Evolutionary conservation across 805 yeast species (phyloP).

Genomic region (Candida nonsorbophila): DNA sequence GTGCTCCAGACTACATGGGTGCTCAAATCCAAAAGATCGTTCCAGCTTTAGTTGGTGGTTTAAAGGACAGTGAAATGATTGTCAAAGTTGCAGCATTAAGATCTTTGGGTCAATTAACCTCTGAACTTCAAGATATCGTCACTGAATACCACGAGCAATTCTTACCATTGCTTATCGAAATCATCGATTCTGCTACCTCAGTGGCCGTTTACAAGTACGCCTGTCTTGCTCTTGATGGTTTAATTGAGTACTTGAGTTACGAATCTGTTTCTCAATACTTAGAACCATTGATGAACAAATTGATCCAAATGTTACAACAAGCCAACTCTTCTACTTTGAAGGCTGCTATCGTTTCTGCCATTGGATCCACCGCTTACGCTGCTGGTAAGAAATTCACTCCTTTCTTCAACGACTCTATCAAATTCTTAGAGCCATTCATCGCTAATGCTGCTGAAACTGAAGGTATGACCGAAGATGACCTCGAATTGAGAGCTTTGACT

Average conservation of each 20-base stretch:
- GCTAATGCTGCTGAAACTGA: constrained; percentile 61
- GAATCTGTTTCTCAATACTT: constrained; percentile 78
- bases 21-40: constrained; percentile 70
- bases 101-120: constrained; percentile 70
- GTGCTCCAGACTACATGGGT: constrained; percentile 90
- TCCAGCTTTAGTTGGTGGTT: constrained; percentile 67
- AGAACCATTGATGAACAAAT: constrained; percentile 85
- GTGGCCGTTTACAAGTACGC: constrained; percentile 86
- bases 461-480: constrained; percentile 82
- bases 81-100: constrained; percentile 86
- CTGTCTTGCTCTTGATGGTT: constrained; percentile 84
- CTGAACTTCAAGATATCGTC: constrained; percentile 78
- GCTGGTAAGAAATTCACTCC: constrained; percentile 86
- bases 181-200: constrained; percentile 81
- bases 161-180: constrained; percentile 79
- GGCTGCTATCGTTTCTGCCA: constrained; percentile 84
- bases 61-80: constrained; percentile 65
- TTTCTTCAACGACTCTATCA: constrained; percentile 76
- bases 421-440: constrained; percentile 76
- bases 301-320: constrained; percentile 74
- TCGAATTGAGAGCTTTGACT: constrained; percentile 86
- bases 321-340: constrained; percentile 72
- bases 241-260: constrained; percentile 85
- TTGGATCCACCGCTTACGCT: constrained; percentile 96
- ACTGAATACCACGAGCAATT: constrained; percentile 80